A percentile compares a stretch with the other conserved stretches of the same genome.
phyloP scores from a whole-genome alignment of 1,139 yeast species.

The Lodderomyces jiufengensis region DNA sequence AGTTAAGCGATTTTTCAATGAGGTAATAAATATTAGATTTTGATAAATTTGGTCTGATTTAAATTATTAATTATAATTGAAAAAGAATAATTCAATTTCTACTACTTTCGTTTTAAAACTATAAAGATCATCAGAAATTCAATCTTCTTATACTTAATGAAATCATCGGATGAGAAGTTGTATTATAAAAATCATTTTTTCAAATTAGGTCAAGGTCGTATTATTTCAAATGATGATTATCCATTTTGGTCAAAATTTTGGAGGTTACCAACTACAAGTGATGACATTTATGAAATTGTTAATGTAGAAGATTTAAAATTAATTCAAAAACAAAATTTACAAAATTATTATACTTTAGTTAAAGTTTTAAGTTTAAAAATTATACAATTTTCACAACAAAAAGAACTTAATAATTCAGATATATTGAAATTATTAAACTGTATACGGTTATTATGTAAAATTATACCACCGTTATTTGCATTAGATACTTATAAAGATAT shows the following conservation, averaged over 20 bases:
- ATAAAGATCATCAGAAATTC: neutral
- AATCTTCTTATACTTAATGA: conserved; percentile 43
- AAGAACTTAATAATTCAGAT: conserved; percentile 10
- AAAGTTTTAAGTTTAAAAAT: conserved; percentile 33
- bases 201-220: conserved; percentile 55
- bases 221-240: conserved; percentile 34
- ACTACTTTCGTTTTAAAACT: neutral
- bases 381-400: conserved; percentile 16
- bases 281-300: conserved; percentile 56
- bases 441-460: conserved; percentile 58
- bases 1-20: no score
- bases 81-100: neutral
- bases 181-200: conserved; percentile 60
- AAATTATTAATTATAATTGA: no score
- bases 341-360: conserved; percentile 55
- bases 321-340: conserved; percentile 54
- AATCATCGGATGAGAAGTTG: conserved; percentile 64
- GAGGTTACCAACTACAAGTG: conserved; percentile 26
- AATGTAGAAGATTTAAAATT: conserved; percentile 56
- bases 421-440: conserved; percentile 46
- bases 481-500: conserved; percentile 31
- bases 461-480: conserved; percentile 70
- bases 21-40: no score
- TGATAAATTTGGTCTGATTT: no score
- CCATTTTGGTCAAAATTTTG: conserved; percentile 50